Evolutionary conservation across 306 rosid species (phyloP).

Genomic region (Macrotyloma uniflorum): DNA sequence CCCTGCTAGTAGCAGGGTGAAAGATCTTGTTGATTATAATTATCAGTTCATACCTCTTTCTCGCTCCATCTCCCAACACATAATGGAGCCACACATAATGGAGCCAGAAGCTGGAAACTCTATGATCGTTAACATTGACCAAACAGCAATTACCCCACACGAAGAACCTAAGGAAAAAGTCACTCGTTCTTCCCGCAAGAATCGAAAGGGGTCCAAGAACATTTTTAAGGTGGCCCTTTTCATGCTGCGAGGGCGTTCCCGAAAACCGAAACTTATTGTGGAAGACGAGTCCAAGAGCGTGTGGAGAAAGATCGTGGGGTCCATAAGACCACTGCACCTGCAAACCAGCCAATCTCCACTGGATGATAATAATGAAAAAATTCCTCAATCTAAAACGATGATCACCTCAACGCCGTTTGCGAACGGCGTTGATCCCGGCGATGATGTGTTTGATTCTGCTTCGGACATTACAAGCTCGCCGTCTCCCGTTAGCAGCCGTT

Average conservation of each 20-base stretch:
- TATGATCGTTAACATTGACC: neutral
- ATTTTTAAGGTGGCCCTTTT: slow-evolving; percentile 56
- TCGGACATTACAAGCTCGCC: neutral
- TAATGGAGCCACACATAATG: slow-evolving; percentile 14
- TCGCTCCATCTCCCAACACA: no score
- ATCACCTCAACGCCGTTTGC: neutral
- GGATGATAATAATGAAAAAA: neutral
- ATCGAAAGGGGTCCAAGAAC: slow-evolving; percentile 34
- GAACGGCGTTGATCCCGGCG: neutral
- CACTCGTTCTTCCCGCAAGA: neutral
- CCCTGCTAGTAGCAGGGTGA: slow-evolving; percentile 2
- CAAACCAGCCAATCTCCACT: slow-evolving; percentile 38
- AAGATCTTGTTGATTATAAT: neutral
- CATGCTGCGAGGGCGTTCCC: slow-evolving; percentile 55
- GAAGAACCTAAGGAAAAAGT: neutral
- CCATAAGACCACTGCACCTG: slow-evolving; percentile 69
- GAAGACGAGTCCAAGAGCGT: slow-evolving; percentile 40
- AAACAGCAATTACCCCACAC: neutral
- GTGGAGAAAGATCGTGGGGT: slow-evolving; percentile 58
- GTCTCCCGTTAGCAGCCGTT: slow-evolving; percentile 24
- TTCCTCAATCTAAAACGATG: neutral
- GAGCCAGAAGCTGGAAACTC: neutral
- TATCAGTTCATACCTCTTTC: no score
- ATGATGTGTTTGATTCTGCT: neutral
- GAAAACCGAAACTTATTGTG: slow-evolving; percentile 35